Percentiles rank a stretch among this genome's conserved stretches.
phyloP scores from a whole-genome alignment of 768 basidiomycete species.

The Rhizopogon vulgaris region DNA sequence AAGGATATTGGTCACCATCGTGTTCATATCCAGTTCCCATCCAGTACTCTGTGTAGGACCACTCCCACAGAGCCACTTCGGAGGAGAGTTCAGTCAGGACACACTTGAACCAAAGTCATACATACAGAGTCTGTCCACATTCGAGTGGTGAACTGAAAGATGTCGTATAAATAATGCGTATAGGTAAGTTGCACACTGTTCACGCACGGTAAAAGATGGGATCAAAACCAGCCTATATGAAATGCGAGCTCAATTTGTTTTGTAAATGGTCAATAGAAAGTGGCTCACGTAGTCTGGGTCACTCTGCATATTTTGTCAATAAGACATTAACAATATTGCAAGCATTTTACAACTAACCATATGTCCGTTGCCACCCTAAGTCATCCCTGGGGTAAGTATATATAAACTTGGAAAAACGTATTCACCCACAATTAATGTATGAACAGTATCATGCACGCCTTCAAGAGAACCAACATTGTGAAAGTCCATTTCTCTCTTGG shows the following conservation, averaged over 20 bases:
- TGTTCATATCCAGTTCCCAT: constrained; percentile 18
- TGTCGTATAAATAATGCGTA: not conserved
- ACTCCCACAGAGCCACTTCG: constrained; percentile 24
- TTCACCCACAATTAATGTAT: constrained; percentile 13
- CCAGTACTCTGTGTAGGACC: constrained; percentile 24
- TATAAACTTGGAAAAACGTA: too few relatives aligned
- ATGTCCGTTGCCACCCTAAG: constrained; percentile 20
- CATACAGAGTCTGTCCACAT: constrained; percentile 19
- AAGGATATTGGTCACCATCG: constrained; percentile 7
- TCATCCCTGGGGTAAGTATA: not conserved
- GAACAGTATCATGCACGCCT: constrained; percentile 14
- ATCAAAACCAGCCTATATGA: constrained; percentile 16
- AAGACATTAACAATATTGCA: not conserved
- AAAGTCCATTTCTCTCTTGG: constrained; percentile 9
- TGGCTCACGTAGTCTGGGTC: constrained; percentile 18
- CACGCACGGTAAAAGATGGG: constrained; percentile 21
- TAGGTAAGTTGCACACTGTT: not conserved
- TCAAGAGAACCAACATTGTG: constrained; percentile 15
- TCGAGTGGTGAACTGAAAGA: constrained; percentile 18
- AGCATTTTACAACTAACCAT: constrained; percentile 14
- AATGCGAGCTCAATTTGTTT: not conserved
- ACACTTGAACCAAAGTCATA: not conserved
- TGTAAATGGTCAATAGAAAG: not conserved
- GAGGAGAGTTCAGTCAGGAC: not conserved
- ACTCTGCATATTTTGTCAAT: constrained; percentile 5